Evolutionary conservation across 1,284 basidiomycete genomes (phyloP).

Genomic region (Leccinum fuscescens): DNA sequence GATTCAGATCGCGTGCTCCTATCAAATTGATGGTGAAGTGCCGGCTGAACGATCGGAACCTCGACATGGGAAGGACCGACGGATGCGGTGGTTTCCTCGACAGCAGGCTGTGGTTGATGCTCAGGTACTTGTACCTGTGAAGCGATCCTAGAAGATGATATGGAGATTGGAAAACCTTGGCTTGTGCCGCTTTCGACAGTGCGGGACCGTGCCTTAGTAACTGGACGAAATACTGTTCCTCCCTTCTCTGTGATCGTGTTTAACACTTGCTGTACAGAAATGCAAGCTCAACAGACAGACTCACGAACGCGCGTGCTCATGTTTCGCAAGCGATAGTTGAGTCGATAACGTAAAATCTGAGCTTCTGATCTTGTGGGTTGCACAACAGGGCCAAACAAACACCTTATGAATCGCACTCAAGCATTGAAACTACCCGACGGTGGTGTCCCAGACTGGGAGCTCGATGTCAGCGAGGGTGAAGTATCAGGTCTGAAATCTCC

Average conservation of each 20-base stretch:
- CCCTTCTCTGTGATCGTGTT: conserved; percentile 59
- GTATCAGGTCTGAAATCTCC: conserved; percentile 42
- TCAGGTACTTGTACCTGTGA: conserved; percentile 1
- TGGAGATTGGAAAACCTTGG: conserved; percentile 21
- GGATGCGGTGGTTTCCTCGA: conserved; percentile 4
- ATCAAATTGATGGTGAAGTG: conserved; percentile 3
- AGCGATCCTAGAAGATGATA: conserved; percentile 20
- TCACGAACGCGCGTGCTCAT: conserved; percentile 80
- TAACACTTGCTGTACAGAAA: neutral
- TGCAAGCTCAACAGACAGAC: conserved; percentile 31
- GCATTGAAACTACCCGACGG: conserved; percentile 52
- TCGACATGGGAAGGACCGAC: conserved; percentile 1
- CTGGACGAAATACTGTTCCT: conserved; percentile 62
- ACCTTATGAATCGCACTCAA: conserved; percentile 27
- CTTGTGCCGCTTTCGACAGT: conserved; percentile 29
- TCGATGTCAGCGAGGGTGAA: conserved; percentile 39
- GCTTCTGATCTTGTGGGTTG: neutral
- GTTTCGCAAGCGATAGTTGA: conserved; percentile 1
- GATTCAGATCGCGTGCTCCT: conserved; percentile 19
- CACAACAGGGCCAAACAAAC: conserved; percentile 32
- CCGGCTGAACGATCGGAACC: conserved; percentile 7
- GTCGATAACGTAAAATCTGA: neutral
- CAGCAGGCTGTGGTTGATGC: neutral
- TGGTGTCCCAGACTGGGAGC: conserved; percentile 56
- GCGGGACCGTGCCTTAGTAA: conserved; percentile 50